Percentiles rank a stretch among this genome's conserved stretches.
These are phyloP conservation scores for Backusella psychrophila DNA, from an alignment of 192 early-diverging fungal genomes.

Conservation along the genomic window DNA sequence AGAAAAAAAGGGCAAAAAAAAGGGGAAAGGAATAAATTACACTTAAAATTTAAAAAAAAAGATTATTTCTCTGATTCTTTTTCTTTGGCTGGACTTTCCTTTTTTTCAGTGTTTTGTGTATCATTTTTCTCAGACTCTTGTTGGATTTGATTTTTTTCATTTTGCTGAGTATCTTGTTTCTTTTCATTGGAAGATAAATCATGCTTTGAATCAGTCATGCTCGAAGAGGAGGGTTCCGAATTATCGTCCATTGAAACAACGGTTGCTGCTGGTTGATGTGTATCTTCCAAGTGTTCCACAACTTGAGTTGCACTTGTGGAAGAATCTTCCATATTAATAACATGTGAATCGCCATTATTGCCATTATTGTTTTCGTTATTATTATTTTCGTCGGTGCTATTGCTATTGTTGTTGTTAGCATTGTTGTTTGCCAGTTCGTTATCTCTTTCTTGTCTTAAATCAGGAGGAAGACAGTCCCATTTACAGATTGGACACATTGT, in stretches of 20 bases:
- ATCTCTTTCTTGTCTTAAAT: constrained; percentile 3
- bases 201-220: not conserved
- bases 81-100: not conserved
- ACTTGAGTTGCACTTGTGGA: not conserved
- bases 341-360: not conserved
- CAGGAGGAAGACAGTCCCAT: constrained; percentile 26
- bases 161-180: not conserved
- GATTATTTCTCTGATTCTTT: not conserved
- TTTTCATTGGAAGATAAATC: not conserved
- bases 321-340: not conserved
- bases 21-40: not conserved
- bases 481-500: constrained; percentile 35
- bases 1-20: not conserved
- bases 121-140: not conserved
- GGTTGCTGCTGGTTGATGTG: not conserved
- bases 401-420: not conserved
- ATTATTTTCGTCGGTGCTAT: not conserved
- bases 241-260: not conserved
- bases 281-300: constrained; percentile 6
- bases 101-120: not conserved
- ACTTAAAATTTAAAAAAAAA: not conserved
- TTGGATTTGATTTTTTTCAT: not conserved
- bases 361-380: not conserved
- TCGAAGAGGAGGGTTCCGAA: not conserved
- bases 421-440: not conserved